Evolutionary conservation across 768 basidiomycete species (phyloP), one percentile per base, ranked within the genome.

Genomic region (Lentinula boryana): DNA sequence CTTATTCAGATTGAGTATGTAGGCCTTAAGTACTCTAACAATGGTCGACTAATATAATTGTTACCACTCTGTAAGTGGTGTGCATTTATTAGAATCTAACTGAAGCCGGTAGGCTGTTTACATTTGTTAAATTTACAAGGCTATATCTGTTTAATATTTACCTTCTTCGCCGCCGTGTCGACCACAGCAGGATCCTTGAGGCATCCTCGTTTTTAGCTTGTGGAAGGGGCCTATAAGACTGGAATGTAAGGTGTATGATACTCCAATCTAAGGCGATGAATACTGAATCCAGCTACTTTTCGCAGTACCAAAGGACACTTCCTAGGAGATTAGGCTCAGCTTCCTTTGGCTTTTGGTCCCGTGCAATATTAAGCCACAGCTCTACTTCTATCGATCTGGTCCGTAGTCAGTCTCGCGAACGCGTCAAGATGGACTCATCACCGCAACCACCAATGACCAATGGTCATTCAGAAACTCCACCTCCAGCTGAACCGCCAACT

Each of bases 401-500:
- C 10, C 15, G 27, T 33, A 21, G 32, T 13, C 32, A 16, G 31
- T 13, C 31, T 53, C 51, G 13, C 7, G 51, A 53, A 33, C 51
- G 51, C 51, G 51, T 53, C 51, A 53, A 53, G 38, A 56, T 56
- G 55, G 55, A 56, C 5, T 10, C 55, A 13, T 40, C 55, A 38
- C 23, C 23, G 38, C 33, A 33, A 23, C 55, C 55, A 5, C 15
- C 40, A 27, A 33, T 32, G 16, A 43, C 40, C 15, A 49, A 69
- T 62, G 5, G 69, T 66, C 41, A 60, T 63, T 49, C 56, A 63
- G 33, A 62, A 66, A 51, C 50, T 4, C 35, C 62, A 66, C 71
- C 61, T 59, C 68, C 72, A 33, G 70, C 75, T 58, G 74, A 75
- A 64, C 67, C 80, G 6, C 68, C 79, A 31, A 69, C 73, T 12